A percentile compares a stretch with the other conserved stretches of the same genome.
Conservation (phyloP, 2,329 filamentous ascomycete species). For the Phoma herbarum region DNA sequence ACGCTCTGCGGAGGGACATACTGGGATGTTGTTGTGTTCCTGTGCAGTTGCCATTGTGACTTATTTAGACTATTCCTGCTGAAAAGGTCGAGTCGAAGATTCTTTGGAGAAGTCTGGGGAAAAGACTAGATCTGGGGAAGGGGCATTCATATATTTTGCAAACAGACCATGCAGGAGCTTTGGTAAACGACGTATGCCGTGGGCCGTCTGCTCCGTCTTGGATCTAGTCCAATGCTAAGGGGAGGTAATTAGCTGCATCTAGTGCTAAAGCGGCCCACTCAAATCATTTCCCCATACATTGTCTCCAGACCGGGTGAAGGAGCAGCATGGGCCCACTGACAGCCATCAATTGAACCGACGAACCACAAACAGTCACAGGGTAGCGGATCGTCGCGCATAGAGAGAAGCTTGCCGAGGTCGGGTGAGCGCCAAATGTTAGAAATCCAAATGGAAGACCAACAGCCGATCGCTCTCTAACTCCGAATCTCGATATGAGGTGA, state of each 20-base stretch:
- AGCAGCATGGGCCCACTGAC: constrained; percentile 33
- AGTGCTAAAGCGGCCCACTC: constrained; percentile 41
- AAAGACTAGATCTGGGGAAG: constrained; percentile 40
- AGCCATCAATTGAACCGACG: constrained; percentile 38
- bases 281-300: constrained; percentile 41
- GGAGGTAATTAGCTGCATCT: constrained; percentile 43
- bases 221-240: constrained; percentile 34
- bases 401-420: constrained; percentile 38
- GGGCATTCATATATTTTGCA: constrained; percentile 46
- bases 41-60: constrained; percentile 55
- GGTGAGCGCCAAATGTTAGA: constrained; percentile 39
- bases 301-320: constrained; percentile 48
- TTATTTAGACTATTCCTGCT: constrained; percentile 9
- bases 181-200: constrained; percentile 45
- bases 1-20: constrained; percentile 26
- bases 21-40: constrained; percentile 47
- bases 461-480: constrained; percentile 16
- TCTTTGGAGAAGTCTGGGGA: constrained; percentile 37
- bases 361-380: constrained; percentile 36
- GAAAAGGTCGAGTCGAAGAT: constrained; percentile 5
- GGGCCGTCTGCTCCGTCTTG: constrained; percentile 34
- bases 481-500: constrained; percentile 28
- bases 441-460: constrained; percentile 32
- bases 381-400: constrained; percentile 41
- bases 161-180: constrained; percentile 36